A percentile compares a stretch with the other conserved stretches of the same genome.
Conservation (phyloP, 768 basidiomycete genomes). For the Rhodosporidiobolus sp. region DNA sequence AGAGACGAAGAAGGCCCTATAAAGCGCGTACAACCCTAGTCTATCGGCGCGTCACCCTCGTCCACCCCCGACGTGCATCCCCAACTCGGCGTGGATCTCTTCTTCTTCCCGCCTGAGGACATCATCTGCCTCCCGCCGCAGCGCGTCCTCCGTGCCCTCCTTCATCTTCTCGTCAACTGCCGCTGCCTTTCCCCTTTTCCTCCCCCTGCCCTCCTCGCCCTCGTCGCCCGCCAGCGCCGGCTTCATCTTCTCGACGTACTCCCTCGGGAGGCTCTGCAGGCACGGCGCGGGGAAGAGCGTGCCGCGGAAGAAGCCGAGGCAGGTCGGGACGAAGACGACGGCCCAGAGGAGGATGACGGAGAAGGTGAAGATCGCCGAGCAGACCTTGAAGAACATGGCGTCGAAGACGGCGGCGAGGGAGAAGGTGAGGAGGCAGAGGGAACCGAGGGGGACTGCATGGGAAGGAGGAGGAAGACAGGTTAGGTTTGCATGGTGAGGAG, state of each 20-base stretch:
- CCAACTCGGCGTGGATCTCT: too few species aligned
- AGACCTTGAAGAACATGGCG: conserved; percentile 42
- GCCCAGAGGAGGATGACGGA: conserved; percentile 39
- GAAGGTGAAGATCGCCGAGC: conserved; percentile 42
- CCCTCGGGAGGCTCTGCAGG: conserved; percentile 24
- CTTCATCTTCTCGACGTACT: conserved; percentile 30
- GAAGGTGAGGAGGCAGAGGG: conserved; percentile 42
- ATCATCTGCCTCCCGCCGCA: too few species aligned
- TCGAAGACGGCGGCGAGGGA: conserved; percentile 41
- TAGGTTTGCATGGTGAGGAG: too few species aligned
- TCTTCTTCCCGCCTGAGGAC: too few species aligned
- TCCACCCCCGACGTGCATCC: too few species aligned
- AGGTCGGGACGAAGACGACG: conserved; percentile 36
- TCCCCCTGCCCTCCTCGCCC: too few species aligned
- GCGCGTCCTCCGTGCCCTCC: too few species aligned
- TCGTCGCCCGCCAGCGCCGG: background rate
- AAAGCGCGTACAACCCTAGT: too few species aligned
- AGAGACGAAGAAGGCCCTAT: too few species aligned
- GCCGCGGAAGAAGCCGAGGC: conserved; percentile 32
- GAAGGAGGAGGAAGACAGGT: background rate
- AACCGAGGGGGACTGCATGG: conserved; percentile 38
- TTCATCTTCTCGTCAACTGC: too few species aligned
- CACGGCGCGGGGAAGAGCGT: conserved; percentile 38
- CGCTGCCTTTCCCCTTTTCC: too few species aligned
- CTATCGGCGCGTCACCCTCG: too few species aligned